Percentiles rank a stretch among this genome's conserved stretches.
Evolutionary conservation across 1,139 yeast genomes (phyloP).

Genomic region (Geotrichum australiense): DNA sequence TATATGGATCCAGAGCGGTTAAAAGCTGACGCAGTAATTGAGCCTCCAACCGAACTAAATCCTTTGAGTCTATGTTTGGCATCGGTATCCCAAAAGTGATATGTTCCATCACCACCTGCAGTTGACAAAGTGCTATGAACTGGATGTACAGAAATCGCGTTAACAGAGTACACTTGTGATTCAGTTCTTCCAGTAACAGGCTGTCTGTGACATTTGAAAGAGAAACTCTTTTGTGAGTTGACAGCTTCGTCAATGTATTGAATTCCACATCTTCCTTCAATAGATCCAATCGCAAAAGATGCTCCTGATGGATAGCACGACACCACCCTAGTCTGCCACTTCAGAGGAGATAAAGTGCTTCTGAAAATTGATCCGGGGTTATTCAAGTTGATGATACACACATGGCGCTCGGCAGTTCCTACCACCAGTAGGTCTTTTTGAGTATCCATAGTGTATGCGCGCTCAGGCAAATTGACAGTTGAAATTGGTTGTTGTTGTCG

Average conservation of each 20-base stretch:
- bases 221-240: constrained; percentile 60
- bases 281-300: constrained; percentile 87
- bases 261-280: constrained; percentile 96
- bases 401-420: constrained; percentile 86
- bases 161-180: constrained; percentile 63
- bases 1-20: constrained; percentile 76
- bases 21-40: constrained; percentile 74
- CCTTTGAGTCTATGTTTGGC: constrained; percentile 82
- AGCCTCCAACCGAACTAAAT: constrained; percentile 62
- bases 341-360: constrained; percentile 69
- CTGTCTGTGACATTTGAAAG: constrained; percentile 89
- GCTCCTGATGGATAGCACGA: constrained; percentile 84
- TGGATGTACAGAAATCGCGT: constrained; percentile 83
- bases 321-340: constrained; percentile 81
- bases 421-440: constrained; percentile 77
- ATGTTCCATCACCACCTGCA: constrained; percentile 92
- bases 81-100: constrained; percentile 95
- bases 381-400: constrained; percentile 62
- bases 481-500: constrained; percentile 81
- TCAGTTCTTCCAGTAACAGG: constrained; percentile 36
- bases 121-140: constrained; percentile 85
- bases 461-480: constrained; percentile 76
- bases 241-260: constrained; percentile 83
- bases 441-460: constrained; percentile 86
- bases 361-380: constrained; percentile 83